These are phyloP conservation scores for Hydnomerulius pinastri DNA, from an alignment of 768 basidiomycete genomes.

Conservation along the genomic window DNA sequence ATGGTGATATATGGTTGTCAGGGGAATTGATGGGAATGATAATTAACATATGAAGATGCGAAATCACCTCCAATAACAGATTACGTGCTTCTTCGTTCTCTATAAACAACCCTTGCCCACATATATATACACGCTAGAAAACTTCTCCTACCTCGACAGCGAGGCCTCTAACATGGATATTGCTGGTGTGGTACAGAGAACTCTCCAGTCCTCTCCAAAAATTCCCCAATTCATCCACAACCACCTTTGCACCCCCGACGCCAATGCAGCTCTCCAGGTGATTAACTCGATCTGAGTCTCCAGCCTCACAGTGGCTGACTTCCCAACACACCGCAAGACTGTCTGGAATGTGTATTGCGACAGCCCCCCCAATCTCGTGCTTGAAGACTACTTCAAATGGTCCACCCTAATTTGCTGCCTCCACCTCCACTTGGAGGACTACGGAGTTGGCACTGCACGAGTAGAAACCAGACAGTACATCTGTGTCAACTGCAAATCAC, in stretches of 20 bases:
- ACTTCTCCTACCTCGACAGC: background rate
- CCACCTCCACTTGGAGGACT: background rate
- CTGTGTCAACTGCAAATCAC: background rate
- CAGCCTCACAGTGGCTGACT: background rate
- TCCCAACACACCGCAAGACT: background rate
- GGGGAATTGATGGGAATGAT: too few relatives aligned
- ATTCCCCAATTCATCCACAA: background rate
- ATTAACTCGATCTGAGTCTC: background rate
- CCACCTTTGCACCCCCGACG: background rate
- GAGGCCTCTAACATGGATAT: background rate
- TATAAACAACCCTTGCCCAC: background rate
- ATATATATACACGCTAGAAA: constrained; percentile 1
- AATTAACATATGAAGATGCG: too few relatives aligned
- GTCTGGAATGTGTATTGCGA: constrained; percentile 3
- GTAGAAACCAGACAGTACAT: background rate
- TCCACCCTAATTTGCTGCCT: background rate
- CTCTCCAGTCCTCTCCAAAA: background rate
- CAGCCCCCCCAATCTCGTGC: background rate
- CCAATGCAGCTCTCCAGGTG: background rate
- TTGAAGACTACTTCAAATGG: background rate
- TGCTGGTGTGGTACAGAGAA: background rate
- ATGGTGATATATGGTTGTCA: too few relatives aligned
- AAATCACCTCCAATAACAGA: too few relatives aligned
- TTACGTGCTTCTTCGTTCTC: background rate
- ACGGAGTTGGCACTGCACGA: background rate